Evolutionary conservation across 2,329 filamentous ascomycete genomes (phyloP).

Genomic region (Arthrocladium fulminans): DNA sequence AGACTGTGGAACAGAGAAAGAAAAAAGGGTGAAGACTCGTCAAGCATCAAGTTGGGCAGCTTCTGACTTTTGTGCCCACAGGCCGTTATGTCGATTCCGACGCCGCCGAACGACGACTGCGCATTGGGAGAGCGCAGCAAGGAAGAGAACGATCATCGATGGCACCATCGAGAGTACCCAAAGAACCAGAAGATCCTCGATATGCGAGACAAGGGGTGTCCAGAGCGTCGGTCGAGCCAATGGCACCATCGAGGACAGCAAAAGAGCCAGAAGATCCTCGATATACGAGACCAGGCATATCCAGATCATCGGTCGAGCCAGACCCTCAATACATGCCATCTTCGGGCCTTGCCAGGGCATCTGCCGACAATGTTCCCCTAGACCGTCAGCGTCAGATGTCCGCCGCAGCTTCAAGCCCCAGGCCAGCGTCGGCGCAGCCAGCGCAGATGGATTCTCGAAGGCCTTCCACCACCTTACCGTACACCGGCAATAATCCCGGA

Average conservation of each 20-base stretch:
- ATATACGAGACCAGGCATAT: neutral
- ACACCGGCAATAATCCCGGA: neutral
- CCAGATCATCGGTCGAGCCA: neutral
- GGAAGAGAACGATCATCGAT: neutral
- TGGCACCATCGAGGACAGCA: neutral
- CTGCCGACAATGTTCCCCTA: constrained; percentile 5
- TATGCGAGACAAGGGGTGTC: neutral
- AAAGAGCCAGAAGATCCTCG: neutral
- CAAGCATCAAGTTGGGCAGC: neutral
- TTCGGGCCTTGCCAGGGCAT: neutral
- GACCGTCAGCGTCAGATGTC: neutral
- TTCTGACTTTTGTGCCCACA: neutral
- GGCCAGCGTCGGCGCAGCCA: constrained; percentile 4
- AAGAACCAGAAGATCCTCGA: neutral
- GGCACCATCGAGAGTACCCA: constrained; percentile 1
- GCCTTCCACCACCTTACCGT: neutral
- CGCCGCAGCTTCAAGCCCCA: neutral
- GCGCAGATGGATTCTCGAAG: constrained; percentile 1
- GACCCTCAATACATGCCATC: neutral
- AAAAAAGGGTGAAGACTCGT: neutral
- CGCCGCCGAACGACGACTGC: constrained; percentile 3
- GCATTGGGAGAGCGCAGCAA: constrained; percentile 1
- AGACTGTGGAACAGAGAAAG: constrained; percentile 6
- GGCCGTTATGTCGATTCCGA: constrained; percentile 9
- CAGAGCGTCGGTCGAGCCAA: neutral